Evolutionary conservation across 2,329 filamentous ascomycete species (phyloP).

Genomic region (Aplosporella prunicola): DNA sequence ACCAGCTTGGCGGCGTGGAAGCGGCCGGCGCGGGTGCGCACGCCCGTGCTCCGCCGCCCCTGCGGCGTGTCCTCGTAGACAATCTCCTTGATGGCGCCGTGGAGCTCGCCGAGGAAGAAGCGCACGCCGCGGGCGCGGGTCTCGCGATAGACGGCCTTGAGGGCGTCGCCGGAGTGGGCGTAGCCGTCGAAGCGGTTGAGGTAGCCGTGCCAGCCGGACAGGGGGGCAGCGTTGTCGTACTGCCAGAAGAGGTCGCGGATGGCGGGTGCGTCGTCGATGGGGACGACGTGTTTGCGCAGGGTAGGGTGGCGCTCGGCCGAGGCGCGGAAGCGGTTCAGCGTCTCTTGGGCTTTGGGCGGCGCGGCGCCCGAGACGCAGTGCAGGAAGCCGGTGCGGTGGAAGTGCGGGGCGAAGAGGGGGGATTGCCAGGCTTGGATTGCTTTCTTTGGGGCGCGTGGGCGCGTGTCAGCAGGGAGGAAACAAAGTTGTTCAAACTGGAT

Average conservation of each 20-base stretch:
- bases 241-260: slow-evolving; percentile 40
- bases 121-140: slow-evolving; percentile 35
- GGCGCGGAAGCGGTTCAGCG: slow-evolving; percentile 33
- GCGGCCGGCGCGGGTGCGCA: slow-evolving; percentile 31
- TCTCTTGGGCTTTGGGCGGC: slow-evolving; percentile 40
- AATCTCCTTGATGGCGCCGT: slow-evolving; percentile 31
- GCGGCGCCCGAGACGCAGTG: slow-evolving; percentile 42
- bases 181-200: slow-evolving; percentile 50
- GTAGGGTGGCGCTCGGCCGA: slow-evolving; percentile 33
- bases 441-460: slow-evolving; percentile 23
- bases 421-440: slow-evolving; percentile 45
- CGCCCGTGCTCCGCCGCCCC: slow-evolving; percentile 22
- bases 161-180: slow-evolving; percentile 45
- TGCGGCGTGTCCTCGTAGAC: slow-evolving; percentile 24
- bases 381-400: slow-evolving; percentile 43
- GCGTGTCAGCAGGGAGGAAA: neutral
- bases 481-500: neutral
- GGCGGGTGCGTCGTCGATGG: slow-evolving; percentile 24
- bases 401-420: slow-evolving; percentile 46
- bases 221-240: slow-evolving; percentile 33
- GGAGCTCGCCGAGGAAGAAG: slow-evolving; percentile 36
- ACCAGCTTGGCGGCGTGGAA: slow-evolving; percentile 32
- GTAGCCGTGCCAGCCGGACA: slow-evolving; percentile 50
- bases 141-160: slow-evolving; percentile 37
- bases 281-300: slow-evolving; percentile 33